Evolutionary conservation across 2,329 filamentous ascomycete species (phyloP).

Genomic region (Fusarium buxicola): DNA sequence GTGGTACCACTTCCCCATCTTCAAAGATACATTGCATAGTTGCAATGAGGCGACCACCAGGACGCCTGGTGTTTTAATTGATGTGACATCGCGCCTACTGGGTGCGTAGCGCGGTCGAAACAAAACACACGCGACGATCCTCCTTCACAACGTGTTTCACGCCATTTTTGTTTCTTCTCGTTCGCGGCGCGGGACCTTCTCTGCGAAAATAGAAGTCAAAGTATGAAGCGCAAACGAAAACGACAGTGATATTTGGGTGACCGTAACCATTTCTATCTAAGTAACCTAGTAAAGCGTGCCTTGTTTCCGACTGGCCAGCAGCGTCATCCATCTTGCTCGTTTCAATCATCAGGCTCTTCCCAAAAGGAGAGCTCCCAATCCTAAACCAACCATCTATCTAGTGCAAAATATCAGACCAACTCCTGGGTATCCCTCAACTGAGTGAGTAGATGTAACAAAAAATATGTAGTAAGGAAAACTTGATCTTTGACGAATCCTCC

Average conservation of each 20-base stretch:
- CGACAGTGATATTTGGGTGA: conserved; percentile 39
- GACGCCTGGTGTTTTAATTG: conserved; percentile 36
- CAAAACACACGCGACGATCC: conserved; percentile 36
- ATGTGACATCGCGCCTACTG: conserved; percentile 35
- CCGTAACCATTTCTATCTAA: conserved; percentile 46
- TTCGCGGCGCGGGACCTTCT: background rate
- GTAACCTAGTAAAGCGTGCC: conserved; percentile 42
- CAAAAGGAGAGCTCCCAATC: conserved; percentile 38
- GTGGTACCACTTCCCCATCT: conserved; percentile 38
- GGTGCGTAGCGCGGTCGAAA: conserved; percentile 28
- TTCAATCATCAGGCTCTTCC: conserved; percentile 44
- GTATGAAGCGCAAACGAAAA: conserved; percentile 20
- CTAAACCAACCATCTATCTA: conserved; percentile 44
- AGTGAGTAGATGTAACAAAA: conserved; percentile 42
- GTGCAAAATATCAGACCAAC: conserved; percentile 35
- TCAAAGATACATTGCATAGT: conserved; percentile 39
- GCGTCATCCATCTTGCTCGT: conserved; percentile 47
- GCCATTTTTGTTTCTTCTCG: background rate
- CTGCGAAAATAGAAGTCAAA: background rate
- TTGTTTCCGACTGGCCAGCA: conserved; percentile 46
- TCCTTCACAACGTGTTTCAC: conserved; percentile 36
- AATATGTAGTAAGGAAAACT: conserved; percentile 25
- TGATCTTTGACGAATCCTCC: conserved; percentile 18
- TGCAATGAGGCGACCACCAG: conserved; percentile 25
- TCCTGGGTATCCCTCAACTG: conserved; percentile 46